Base-by-base conservation (phyloP, 495 filamentous ascomycete species). In the Elasticomyces elasticus region DNA sequence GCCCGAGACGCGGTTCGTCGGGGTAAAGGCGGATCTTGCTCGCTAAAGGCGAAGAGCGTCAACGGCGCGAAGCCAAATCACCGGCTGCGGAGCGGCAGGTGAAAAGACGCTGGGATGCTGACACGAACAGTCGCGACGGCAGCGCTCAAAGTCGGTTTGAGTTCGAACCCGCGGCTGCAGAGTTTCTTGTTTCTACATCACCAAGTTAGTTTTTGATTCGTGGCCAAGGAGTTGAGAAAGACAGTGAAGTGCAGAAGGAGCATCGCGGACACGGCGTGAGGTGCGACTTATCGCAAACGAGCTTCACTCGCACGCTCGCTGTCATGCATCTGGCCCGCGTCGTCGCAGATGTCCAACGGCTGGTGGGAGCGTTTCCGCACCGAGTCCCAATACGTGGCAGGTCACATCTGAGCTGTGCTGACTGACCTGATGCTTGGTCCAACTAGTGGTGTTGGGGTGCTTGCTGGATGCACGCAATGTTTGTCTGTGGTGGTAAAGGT, bases 101-200 rank as follows among this genome's bases (percentile, higher is more conserved):
- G 24, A 5, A 6, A 20, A 19, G 20, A 23, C n/a, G 5, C 51
- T 2, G 27, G 51, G 51, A 54, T 47, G 40, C 51, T 54, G 51
- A 53, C 50, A 43, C 50, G 35, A 2, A 12, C 50, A 19, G 2
- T 6, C 22, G 47, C 30, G 33, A 23, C 6, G 9, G 25, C 31
- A 40, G 17, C 22, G 11, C 50, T 53, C 50, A 44, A 53, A 20
- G 9, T 53, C 37, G 50, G 38, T 43, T 46, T 54, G 51, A 47
- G 51, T 54, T 53, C 25, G 37, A 5, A 25, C 37, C 26, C 51
- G 51, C 42, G 40, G 2, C 22, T 48, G 25, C 27, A 12, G 13
- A 6, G n/a, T n/a, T n/a, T n/a, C n/a, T n/a, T n/a, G n/a, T n/a
- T n/a, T n/a, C n/a, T n/a, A n/a, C n/a, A n/a, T n/a, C n/a, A n/a